These are phyloP conservation scores for Apophysomyces trapeziformis DNA, from an alignment of 371 early-diverging fungal species.

Conservation along the genomic window DNA sequence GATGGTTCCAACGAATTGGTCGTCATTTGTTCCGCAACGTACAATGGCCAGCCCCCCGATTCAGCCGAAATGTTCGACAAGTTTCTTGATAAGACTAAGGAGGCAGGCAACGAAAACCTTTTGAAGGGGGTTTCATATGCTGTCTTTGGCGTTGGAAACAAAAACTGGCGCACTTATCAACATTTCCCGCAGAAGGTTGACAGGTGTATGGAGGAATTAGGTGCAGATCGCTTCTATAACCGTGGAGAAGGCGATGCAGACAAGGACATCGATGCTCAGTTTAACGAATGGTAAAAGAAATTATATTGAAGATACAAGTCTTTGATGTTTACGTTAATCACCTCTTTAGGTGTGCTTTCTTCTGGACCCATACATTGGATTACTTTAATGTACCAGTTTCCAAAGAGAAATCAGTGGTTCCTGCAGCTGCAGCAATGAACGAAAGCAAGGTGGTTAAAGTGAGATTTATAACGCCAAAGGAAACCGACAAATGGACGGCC, in stretches of 20 bases:
- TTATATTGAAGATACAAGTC: too few relatives aligned
- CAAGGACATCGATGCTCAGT: slow-evolving; percentile 54
- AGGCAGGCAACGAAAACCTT: slow-evolving; percentile 25
- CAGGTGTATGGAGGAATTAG: slow-evolving; percentile 43
- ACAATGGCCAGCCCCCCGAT: slow-evolving; percentile 67
- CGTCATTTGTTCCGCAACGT: slow-evolving; percentile 55
- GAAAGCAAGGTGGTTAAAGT: slow-evolving; percentile 19
- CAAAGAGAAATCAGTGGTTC: slow-evolving; percentile 39
- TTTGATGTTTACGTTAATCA: not conserved
- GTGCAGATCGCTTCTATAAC: slow-evolving; percentile 50
- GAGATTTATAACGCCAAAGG: slow-evolving; percentile 31
- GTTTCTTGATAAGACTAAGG: slow-evolving; percentile 36
- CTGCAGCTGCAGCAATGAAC: slow-evolving; percentile 24
- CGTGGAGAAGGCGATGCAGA: slow-evolving; percentile 60
- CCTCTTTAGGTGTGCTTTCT: slow-evolving; percentile 39
- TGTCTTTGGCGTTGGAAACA: slow-evolving; percentile 64
- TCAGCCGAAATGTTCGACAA: slow-evolving; percentile 57
- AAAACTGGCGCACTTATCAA: slow-evolving; percentile 66
- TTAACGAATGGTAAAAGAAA: slow-evolving; percentile 42
- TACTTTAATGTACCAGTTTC: slow-evolving; percentile 38
- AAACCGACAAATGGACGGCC: slow-evolving; percentile 35
- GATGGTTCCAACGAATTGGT: slow-evolving; percentile 43
- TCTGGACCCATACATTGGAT: slow-evolving; percentile 42
- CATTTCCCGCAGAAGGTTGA: slow-evolving; percentile 55
- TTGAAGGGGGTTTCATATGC: slow-evolving; percentile 45